A percentile compares a stretch with the other conserved stretches of the same genome.
Evolutionary conservation across 108 stramenopile species (phyloP).

Genomic region (Conticribra guillardii): DNA sequence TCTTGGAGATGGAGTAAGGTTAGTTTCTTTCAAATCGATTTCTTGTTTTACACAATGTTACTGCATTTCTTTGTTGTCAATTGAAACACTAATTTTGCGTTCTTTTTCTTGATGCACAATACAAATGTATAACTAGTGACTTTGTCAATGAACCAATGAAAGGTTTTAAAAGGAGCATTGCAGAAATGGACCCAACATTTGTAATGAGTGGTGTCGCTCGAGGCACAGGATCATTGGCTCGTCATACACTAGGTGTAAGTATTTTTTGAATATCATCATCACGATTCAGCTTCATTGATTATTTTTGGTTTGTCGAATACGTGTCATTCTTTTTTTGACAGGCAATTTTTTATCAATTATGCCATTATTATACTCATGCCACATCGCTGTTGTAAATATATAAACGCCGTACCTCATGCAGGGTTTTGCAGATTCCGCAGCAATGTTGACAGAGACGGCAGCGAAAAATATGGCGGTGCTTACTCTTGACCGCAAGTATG

Average conservation of each 20-base stretch:
- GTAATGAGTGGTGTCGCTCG: slow-evolving; percentile 87
- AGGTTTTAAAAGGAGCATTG: slow-evolving; percentile 77
- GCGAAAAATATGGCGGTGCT: slow-evolving; percentile 85
- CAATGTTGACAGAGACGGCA: slow-evolving; percentile 78
- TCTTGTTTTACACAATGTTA: slow-evolving; percentile 3
- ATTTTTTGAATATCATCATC: too few relatives aligned
- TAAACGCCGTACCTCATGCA: too few relatives aligned
- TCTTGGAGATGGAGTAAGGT: slow-evolving; percentile 77
- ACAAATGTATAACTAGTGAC: slow-evolving; percentile 60
- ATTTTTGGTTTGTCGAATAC: too few relatives aligned
- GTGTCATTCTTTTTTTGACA: not conserved
- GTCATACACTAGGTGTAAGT: slow-evolving; percentile 78
- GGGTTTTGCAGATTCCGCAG: slow-evolving; percentile 87
- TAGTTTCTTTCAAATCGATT: slow-evolving; percentile 3
- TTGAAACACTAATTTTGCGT: too few relatives aligned
- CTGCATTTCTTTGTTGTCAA: not conserved
- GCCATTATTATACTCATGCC: too few relatives aligned
- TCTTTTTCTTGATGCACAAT: slow-evolving; percentile 3
- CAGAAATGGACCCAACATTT: slow-evolving; percentile 79
- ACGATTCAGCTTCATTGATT: too few relatives aligned
- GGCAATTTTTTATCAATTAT: too few relatives aligned
- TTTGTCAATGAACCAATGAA: slow-evolving; percentile 86
- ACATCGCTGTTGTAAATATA: too few relatives aligned
- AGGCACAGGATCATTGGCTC: slow-evolving; percentile 83
- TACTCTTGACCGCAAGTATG: slow-evolving; percentile 87